Percentiles rank a stretch among this genome's conserved stretches.
Conservation (phyloP, 2,329 filamentous ascomycete genomes). For the Lecanicillium sp. region DNA sequence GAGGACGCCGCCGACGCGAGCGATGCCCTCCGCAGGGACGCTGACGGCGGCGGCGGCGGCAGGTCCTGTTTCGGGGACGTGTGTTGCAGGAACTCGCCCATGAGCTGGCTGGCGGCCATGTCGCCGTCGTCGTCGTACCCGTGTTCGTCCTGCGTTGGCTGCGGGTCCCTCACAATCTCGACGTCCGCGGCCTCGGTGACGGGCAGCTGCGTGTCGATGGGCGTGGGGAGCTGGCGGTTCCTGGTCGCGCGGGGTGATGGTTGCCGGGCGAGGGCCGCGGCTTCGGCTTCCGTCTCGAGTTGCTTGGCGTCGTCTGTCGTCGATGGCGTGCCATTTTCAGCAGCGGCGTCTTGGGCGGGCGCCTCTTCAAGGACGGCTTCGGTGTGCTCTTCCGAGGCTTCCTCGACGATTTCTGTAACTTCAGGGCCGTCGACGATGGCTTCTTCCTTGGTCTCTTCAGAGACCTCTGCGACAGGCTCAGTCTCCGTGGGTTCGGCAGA, state of each 20-base stretch:
- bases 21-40: not conserved
- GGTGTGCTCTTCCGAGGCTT: not conserved
- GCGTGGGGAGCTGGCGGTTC: not conserved
- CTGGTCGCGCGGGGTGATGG: not conserved
- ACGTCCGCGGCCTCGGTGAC: conserved; percentile 17
- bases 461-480: not conserved
- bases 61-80: conserved; percentile 16
- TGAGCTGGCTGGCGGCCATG: conserved; percentile 23
- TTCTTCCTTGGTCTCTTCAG: conserved; percentile 2
- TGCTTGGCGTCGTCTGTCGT: not conserved
- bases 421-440: not conserved
- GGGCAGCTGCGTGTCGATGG: conserved; percentile 16
- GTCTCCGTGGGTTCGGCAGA: not conserved
- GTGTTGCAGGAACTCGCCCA: conserved; percentile 24
- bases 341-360: not conserved
- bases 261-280: not conserved
- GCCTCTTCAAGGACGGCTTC: conserved; percentile 6
- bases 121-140: conserved; percentile 5
- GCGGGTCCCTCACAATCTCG: conserved; percentile 13
- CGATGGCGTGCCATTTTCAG: conserved; percentile 8
- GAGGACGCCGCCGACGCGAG: too few species aligned
- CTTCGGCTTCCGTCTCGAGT: not conserved
- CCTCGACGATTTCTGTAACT: not conserved
- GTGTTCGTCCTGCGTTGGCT: not conserved
- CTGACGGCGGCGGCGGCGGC: not conserved